Evolutionary conservation across 257 asterid species (phyloP).

Genomic region (Primulina tabacum): DNA sequence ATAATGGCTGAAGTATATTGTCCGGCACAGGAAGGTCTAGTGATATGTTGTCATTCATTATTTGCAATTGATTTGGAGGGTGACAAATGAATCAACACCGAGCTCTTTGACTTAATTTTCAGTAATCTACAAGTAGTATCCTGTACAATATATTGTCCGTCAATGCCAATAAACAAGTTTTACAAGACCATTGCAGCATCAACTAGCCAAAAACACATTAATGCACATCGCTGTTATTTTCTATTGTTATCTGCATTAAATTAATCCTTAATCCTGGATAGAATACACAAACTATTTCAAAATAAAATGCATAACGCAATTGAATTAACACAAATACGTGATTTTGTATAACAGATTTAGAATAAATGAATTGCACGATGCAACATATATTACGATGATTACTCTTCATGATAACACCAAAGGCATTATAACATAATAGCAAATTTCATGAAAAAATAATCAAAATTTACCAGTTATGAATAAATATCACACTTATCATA

Average conservation of each 20-base stretch:
- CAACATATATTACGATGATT: not conserved
- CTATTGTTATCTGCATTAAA: not conserved
- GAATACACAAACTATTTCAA: not conserved
- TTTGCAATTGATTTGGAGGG: slow-evolving; percentile 9
- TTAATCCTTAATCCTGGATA: not conserved
- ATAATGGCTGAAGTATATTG: slow-evolving; percentile 35
- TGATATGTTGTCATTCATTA: slow-evolving; percentile 35
- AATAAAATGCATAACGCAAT: not conserved
- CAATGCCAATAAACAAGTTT: slow-evolving; percentile 3
- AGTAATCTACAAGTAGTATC: slow-evolving; percentile 3
- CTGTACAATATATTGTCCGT: slow-evolving; percentile 23
- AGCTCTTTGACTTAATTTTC: slow-evolving; percentile 4
- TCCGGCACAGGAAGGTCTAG: slow-evolving; percentile 29
- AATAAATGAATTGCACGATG: not conserved
- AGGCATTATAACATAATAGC: not conserved
- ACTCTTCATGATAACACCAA: not conserved
- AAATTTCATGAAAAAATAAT: not conserved
- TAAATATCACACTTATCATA: not conserved
- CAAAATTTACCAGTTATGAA: not conserved
- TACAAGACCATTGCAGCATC: not conserved
- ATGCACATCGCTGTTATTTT: not conserved
- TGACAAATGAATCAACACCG: not conserved
- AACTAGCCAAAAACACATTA: slow-evolving; percentile 4
- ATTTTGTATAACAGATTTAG: not conserved
- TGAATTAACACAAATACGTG: not conserved